Percentiles rank a stretch among this genome's conserved stretches.
These are phyloP conservation scores for Entrophospora sp. DNA, from an alignment of 192 early-diverging fungal species.

Conservation along the genomic window DNA sequence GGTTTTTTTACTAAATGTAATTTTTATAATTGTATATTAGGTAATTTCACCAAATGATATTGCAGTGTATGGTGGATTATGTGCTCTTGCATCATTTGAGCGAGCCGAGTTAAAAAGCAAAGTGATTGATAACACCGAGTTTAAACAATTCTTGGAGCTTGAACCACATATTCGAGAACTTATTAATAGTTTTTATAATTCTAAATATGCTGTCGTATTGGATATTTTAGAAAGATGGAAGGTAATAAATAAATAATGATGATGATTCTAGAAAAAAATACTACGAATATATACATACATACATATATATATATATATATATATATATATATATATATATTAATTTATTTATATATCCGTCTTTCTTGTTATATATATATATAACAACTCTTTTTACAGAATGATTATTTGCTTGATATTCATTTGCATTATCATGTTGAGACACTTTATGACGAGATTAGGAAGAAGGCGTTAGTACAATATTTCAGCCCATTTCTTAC, in stretches of 20 bases:
- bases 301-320: too few species aligned
- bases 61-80: slow-evolving; percentile 71
- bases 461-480: slow-evolving; percentile 69
- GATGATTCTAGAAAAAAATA: too few species aligned
- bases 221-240: slow-evolving; percentile 56
- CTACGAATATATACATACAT: too few species aligned
- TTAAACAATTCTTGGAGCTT: slow-evolving; percentile 72
- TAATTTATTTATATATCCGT: neutral
- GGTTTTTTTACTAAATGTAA: slow-evolving; percentile 26
- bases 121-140: slow-evolving; percentile 65
- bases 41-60: slow-evolving; percentile 72
- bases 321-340: too few species aligned
- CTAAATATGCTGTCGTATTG: slow-evolving; percentile 63
- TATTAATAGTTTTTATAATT: slow-evolving; percentile 63
- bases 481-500: slow-evolving; percentile 74
- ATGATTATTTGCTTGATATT: slow-evolving; percentile 55
- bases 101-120: slow-evolving; percentile 57
- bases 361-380: too few species aligned
- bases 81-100: slow-evolving; percentile 69
- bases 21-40: slow-evolving; percentile 25
- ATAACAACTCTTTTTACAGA: too few species aligned
- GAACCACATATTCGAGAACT: slow-evolving; percentile 71
- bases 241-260: too few species aligned
- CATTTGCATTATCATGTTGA: slow-evolving; percentile 66
- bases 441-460: slow-evolving; percentile 56